Evolutionary conservation across 225 moss, liverwort and hornwort species (phyloP), one percentile per base, ranked within the genome.

Genomic region (Polytrichum commune): DNA sequence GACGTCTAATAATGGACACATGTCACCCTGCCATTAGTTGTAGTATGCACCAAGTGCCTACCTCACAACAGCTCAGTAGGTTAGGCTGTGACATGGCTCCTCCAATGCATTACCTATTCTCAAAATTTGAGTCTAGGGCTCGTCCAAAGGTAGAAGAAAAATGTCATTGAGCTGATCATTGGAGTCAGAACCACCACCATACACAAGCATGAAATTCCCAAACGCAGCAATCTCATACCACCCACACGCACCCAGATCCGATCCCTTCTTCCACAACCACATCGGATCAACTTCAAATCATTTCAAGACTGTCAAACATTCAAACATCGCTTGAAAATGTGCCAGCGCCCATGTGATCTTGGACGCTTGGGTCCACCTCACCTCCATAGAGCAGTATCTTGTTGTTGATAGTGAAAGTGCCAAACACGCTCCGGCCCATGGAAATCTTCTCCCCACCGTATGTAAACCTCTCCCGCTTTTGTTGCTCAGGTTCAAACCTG

Each of bases 351-450:
- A 92, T 74, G 63, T 97, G 91, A 1, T 93, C 93, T 65, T 84
- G 89, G 29, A 93, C 96, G 64, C 92, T 93, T 6, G 96, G 92
- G 74, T 97, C 88, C 20, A 97, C 86, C 79, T 97, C 93, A 6
- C 96, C 93, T 1, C 92, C 89, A 23, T 85, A 94, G 18, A 94
- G 62, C 24, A 92, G 29, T 29, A 92, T 79, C 23, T 85, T 80
- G 67, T 73, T 84, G 20, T 86, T 83, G 1, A 92, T 70, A 60
- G 86, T 89, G 68, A 86, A 84, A 6, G 92, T 88, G 6, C 93
- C 96, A 64, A 96, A 96, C 16, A 93, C 90, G 62, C 96, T 96
- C 67, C 96, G 77, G 23, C 90, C 96, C 0, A 83, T 25, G 32
- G 32, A 7, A 19, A 85, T 89, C 27, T 71, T 79, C 19, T 83